Conservation (phyloP, 2,329 filamentous ascomycete genomes). For the Davidsoniella eucalypti region DNA sequence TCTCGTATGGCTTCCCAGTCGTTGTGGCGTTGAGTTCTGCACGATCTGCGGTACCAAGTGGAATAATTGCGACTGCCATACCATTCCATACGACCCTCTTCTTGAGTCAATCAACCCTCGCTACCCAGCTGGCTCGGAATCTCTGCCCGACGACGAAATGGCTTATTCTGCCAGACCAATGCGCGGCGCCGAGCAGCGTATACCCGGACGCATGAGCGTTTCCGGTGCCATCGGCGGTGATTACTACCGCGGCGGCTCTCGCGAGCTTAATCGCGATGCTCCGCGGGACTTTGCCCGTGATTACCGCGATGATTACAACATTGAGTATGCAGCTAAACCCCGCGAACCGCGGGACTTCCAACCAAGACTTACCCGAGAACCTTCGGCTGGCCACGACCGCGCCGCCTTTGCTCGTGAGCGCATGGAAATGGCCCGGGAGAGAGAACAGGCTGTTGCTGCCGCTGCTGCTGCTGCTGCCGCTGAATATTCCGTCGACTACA, state of each 20-base stretch:
- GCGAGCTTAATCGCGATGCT: constrained; percentile 7
- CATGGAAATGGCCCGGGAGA: constrained; percentile 1
- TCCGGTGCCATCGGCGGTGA: constrained; percentile 3
- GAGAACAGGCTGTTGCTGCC: constrained; percentile 6
- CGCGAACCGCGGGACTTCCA: background rate
- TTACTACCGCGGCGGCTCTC: constrained; percentile 6
- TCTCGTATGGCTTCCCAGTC: constrained; percentile 26
- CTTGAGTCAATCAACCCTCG: constrained; percentile 14
- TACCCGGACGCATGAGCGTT: constrained; percentile 8
- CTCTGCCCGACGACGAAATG: constrained; percentile 9
- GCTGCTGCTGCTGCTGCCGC: constrained; percentile 5
- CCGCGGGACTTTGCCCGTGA: constrained; percentile 7
- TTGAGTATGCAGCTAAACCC: constrained; percentile 7
- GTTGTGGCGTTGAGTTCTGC: constrained; percentile 72
- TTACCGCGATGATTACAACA: constrained; percentile 10
- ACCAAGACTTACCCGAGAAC: constrained; percentile 6
- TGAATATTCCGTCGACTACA: constrained; percentile 4
- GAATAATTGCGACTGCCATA: constrained; percentile 70
- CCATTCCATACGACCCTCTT: constrained; percentile 48
- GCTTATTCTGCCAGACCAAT: constrained; percentile 7
- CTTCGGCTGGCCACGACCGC: constrained; percentile 6
- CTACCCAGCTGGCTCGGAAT: constrained; percentile 1
- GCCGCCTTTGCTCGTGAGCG: constrained; percentile 1
- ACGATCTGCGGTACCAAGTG: constrained; percentile 70
- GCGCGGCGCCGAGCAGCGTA: constrained; percentile 6